These are phyloP conservation scores for Antitrichia curtipendula DNA, from an alignment of 225 moss, liverwort and hornwort genomes.

Conservation along the genomic window DNA sequence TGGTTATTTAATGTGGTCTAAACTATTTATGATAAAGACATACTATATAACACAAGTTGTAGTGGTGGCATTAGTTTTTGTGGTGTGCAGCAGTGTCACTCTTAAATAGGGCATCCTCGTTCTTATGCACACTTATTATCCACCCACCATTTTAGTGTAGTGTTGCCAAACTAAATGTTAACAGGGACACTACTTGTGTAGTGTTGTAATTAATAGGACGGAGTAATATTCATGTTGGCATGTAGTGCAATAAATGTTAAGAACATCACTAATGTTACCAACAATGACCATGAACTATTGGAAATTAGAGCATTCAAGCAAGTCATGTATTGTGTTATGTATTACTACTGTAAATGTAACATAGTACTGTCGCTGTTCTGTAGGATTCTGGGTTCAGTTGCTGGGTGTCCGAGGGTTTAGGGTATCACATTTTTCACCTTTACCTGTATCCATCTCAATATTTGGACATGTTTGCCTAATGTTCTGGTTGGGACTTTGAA, in stretches of 20 bases:
- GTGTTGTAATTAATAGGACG: background rate
- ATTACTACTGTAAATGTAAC: too few species aligned
- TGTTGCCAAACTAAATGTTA: background rate
- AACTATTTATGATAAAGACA: background rate
- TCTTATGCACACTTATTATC: background rate
- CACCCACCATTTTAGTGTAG: accelerated
- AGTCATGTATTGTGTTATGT: too few species aligned
- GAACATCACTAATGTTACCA: too few species aligned
- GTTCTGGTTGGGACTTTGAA: too few species aligned
- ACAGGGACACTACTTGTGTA: background rate
- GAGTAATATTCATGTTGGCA: too few species aligned
- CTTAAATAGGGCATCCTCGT: background rate
- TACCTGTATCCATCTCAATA: too few species aligned
- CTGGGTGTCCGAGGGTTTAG: too few species aligned
- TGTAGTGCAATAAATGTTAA: too few species aligned
- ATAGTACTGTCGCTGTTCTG: background rate
- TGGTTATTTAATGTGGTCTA: background rate
- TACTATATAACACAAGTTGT: accelerated
- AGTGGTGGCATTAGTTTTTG: background rate
- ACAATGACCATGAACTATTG: too few species aligned
- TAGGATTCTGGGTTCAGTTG: background rate
- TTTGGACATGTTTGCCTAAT: background rate
- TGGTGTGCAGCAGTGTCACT: accelerated
- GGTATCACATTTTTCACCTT: background rate
- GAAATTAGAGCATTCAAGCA: too few species aligned